These are phyloP conservation scores for Didymella segeticola DNA, from an alignment of 2,329 filamentous ascomycete genomes.

Conservation along the genomic window DNA sequence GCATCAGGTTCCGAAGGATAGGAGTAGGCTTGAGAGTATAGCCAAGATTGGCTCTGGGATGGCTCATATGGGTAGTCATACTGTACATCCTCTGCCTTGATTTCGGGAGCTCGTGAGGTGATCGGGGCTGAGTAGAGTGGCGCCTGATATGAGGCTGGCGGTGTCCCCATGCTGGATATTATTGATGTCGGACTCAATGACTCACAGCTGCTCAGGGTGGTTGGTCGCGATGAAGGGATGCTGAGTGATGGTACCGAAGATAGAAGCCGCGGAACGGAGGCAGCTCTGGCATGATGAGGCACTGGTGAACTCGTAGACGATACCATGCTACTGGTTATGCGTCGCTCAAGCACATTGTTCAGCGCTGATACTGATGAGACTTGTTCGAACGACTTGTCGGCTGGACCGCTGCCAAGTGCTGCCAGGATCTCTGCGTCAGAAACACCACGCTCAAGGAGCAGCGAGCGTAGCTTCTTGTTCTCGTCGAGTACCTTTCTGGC, in stretches of 20 bases:
- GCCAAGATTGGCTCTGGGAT: conserved; percentile 31
- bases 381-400: conserved; percentile 37
- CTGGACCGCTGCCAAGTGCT: conserved; percentile 32
- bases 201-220: conserved; percentile 34
- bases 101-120: conserved; percentile 27
- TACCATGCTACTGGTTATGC: conserved; percentile 28
- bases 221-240: conserved; percentile 30
- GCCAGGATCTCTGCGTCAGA: conserved; percentile 60
- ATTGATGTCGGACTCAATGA: conserved; percentile 43
- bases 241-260: conserved; percentile 30
- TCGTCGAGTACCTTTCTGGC: conserved; percentile 73
- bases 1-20: conserved; percentile 21
- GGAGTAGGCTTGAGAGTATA: conserved; percentile 26
- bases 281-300: conserved; percentile 20
- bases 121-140: conserved; percentile 31
- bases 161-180: conserved; percentile 41
- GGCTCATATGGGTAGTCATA: conserved; percentile 36
- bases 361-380: conserved; percentile 37
- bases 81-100: conserved; percentile 34
- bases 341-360: conserved; percentile 41
- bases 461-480: conserved; percentile 67
- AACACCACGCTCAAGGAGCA: conserved; percentile 66
- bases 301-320: conserved; percentile 29
- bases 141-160: conserved; percentile 30
- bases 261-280: conserved; percentile 25